These are phyloP conservation scores for Brassica incana DNA, from an alignment of 345 rosid species.

Conservation along the genomic window DNA sequence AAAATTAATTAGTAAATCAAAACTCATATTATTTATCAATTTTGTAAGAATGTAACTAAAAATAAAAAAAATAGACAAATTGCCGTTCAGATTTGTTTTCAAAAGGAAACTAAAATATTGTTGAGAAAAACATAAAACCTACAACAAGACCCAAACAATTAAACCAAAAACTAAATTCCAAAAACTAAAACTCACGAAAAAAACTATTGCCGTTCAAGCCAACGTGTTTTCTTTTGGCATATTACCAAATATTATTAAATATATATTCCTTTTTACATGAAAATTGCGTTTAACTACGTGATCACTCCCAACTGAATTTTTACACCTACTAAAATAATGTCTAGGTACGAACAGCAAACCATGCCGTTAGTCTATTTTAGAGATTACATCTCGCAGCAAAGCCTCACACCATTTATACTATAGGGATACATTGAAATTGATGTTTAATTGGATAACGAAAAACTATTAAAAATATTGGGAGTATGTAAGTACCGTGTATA, in stretches of 20 bases:
- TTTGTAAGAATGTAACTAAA: neutral
- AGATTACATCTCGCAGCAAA: neutral
- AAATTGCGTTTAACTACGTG: neutral
- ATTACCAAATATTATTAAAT: neutral
- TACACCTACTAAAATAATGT: neutral
- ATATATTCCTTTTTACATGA: neutral
- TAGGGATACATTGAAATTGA: neutral
- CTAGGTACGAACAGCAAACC: neutral
- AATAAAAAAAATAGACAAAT: neutral
- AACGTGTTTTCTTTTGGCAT: neutral
- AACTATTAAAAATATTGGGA: neutral
- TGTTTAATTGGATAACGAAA: neutral
- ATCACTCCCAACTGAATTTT: neutral
- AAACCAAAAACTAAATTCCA: conserved; percentile 8
- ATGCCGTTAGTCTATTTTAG: neutral
- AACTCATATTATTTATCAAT: neutral
- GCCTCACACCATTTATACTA: neutral
- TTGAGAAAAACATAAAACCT: neutral
- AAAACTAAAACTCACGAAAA: conserved; percentile 9
- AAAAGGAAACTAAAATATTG: neutral
- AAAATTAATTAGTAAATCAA: neutral
- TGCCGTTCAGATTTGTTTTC: neutral
- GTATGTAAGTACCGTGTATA: neutral
- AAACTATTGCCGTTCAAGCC: neutral
- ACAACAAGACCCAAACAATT: neutral